These are phyloP conservation scores for Clonostachys chloroleuca DNA, from an alignment of 2,329 filamentous ascomycete genomes.

Conservation along the genomic window DNA sequence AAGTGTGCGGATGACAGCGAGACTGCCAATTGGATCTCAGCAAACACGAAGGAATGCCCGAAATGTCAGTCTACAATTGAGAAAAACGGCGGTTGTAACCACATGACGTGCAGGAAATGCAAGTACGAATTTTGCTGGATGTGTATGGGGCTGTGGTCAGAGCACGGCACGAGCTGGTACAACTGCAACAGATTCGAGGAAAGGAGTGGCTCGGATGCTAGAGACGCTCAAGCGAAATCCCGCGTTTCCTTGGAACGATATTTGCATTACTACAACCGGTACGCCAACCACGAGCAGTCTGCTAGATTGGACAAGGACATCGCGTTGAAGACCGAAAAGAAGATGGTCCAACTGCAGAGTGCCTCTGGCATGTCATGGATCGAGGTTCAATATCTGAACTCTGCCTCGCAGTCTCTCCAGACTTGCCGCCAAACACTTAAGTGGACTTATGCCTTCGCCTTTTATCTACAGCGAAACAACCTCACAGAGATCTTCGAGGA, in stretches of 20 bases:
- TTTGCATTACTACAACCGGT: slow-evolving; percentile 97
- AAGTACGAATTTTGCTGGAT: slow-evolving; percentile 99
- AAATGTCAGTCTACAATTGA: slow-evolving; percentile 96
- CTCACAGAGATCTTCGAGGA: slow-evolving; percentile 96
- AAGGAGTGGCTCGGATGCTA: slow-evolving; percentile 85
- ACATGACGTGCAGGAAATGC: slow-evolving; percentile 96
- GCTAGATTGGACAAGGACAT: slow-evolving; percentile 96
- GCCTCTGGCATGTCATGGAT: slow-evolving; percentile 98
- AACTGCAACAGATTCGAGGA: slow-evolving; percentile 98
- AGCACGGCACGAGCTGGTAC: slow-evolving; percentile 99
- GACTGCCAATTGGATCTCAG: slow-evolving; percentile 98
- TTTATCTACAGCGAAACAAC: slow-evolving; percentile 95
- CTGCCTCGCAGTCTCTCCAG: slow-evolving; percentile 88
- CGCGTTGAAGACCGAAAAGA: slow-evolving; percentile 94
- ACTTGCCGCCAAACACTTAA: slow-evolving; percentile 97
- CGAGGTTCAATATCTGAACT: slow-evolving; percentile 94
- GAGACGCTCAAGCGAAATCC: slow-evolving; percentile 88
- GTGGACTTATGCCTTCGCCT: slow-evolving; percentile 99
- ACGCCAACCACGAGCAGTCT: slow-evolving; percentile 97
- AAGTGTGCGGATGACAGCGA: slow-evolving; percentile 98
- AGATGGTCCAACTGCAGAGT: slow-evolving; percentile 95
- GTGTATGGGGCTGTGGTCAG: slow-evolving; percentile 98
- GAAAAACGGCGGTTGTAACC: slow-evolving; percentile 97
- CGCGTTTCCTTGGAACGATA: slow-evolving; percentile 92
- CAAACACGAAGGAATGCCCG: slow-evolving; percentile 97